Conservation (phyloP, 2,329 filamentous ascomycete genomes). For the Blastomyces emzantsi region DNA sequence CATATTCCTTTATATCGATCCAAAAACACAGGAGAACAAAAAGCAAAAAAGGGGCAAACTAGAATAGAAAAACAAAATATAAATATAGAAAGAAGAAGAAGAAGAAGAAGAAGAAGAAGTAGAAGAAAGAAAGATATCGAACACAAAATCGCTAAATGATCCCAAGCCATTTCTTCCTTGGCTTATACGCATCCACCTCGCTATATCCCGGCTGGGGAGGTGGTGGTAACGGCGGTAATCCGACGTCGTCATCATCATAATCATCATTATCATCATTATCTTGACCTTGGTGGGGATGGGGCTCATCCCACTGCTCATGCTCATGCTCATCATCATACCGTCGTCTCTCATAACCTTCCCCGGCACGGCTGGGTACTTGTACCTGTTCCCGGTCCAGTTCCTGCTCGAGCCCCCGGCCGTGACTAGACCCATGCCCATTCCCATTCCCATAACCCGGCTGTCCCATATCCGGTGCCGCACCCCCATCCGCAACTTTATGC, state of each 20-base stretch:
- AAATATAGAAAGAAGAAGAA: background rate
- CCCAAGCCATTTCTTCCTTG: slow-evolving; percentile 21
- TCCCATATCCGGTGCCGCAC: background rate
- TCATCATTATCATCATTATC: background rate
- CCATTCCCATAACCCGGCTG: background rate
- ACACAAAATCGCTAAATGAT: slow-evolving; percentile 13
- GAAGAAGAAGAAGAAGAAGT: background rate
- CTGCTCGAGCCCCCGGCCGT: background rate
- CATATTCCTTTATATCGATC: too few relatives aligned
- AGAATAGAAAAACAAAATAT: background rate
- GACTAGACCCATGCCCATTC: too few relatives aligned
- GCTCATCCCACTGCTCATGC: background rate
- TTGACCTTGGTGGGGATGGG: too few relatives aligned
- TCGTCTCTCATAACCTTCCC: slow-evolving; percentile 3
- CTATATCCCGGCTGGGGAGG: slow-evolving; percentile 20
- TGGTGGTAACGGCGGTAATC: slow-evolving; percentile 1
- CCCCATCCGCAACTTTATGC: slow-evolving; percentile 15
- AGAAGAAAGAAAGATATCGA: background rate
- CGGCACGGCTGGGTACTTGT: background rate
- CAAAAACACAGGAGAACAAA: background rate
- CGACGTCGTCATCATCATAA: background rate
- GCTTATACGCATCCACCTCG: slow-evolving; percentile 27
- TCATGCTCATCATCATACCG: background rate
- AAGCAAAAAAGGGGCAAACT: background rate
- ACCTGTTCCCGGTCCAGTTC: background rate